Evolutionary conservation across 225 moss, liverwort and hornwort genomes (phyloP), one percentile per base, ranked within the genome.

Genomic region (Physcomitrium patens): DNA sequence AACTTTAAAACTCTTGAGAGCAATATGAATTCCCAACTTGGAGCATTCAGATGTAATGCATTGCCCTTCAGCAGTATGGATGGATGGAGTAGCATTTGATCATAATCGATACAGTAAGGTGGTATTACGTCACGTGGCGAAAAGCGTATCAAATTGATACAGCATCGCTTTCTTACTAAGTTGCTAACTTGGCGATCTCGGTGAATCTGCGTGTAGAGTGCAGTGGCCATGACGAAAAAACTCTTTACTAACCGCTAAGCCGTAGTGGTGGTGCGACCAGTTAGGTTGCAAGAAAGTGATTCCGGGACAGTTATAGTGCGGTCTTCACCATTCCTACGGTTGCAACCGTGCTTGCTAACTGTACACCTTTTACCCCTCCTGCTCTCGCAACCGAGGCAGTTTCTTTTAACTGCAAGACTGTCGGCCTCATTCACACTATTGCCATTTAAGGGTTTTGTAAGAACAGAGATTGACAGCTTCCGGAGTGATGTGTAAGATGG

Each of bases 291-390:
- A 84, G 74, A 84, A 84, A 77, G 77, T 70, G 77, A 67, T 59
- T 62, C 44, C 17, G 66, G 70, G 77, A 80, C 80, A 84, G 80
- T 80, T 80, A 84, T 69, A 84, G 77, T 22, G 76, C 70, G 74
- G 80, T 70, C 70, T 60, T 80, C 70, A 74, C 77, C 74, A 74
- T 84, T 74, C 74, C 70, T 84, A 80, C 84, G 70, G 84, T 84
- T 84, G 74, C 84, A 84, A 84, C 84, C 74, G 84, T 80, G 84
- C 84, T 80, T 71, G 73, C 70, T 80, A 80, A 84, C 77, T 80
- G 80, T 80, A 80, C 70, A 42, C 54, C 43, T 67, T 76, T 72
- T 73, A 66, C 70, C 31, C 31, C 31, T 80, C 63, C 60, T 68
- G 65, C 68, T 44, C 48, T 75, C 51, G 74, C 69, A 70, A 74